Base-by-base conservation (phyloP, 2,329 filamentous ascomycete species). In the Teratosphaeria zuluensis region DNA sequence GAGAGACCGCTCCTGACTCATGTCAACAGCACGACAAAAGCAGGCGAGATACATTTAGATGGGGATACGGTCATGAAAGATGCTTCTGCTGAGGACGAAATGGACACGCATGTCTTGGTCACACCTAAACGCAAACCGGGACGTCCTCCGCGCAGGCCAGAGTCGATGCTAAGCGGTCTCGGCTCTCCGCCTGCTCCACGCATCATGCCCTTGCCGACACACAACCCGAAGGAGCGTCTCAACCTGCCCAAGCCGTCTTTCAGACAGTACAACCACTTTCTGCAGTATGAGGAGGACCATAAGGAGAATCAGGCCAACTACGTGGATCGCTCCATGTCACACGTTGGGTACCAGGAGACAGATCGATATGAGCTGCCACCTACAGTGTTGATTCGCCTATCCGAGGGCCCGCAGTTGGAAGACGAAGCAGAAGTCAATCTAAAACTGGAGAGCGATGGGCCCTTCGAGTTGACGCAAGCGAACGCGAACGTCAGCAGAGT, bases 291-390 rank as follows among this genome's bases (percentile, higher is more conserved):
- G 73, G 88, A 91, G 71, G 91, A 94, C 72, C 87, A 86, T 1
- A 85, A 88, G 63, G 90, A 90, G 51, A 88, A 92, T 70, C 86
- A 89, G 60, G 67, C 70, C 61, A 89, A 92, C 68, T 97, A 96
- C 73, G 92, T 97, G 53, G 92, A 96, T 74, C 91, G 94, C 70
- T 88, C 90, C 1, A 96, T 97, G 92, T 92, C 92, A 66, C 92
- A 90, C 68, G 89, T 96, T 53, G 92, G 92, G 56, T 97, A 96
- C 70, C 92, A 96, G 74, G 91, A 96, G 75, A 96, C 88, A 67
- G 92, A 97, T 74, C 81, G 92, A 59, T 97, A 91, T 70, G 80
- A 89, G 56, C 85, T 89, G 53, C 88, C 90, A 4, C 88, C 92
- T 57, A 82, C 84, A 60, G 85, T 82, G 56, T 79, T 95, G 61